Conservation (phyloP, 371 early-diverging fungal species). For the Umbelopsis sp. region DNA sequence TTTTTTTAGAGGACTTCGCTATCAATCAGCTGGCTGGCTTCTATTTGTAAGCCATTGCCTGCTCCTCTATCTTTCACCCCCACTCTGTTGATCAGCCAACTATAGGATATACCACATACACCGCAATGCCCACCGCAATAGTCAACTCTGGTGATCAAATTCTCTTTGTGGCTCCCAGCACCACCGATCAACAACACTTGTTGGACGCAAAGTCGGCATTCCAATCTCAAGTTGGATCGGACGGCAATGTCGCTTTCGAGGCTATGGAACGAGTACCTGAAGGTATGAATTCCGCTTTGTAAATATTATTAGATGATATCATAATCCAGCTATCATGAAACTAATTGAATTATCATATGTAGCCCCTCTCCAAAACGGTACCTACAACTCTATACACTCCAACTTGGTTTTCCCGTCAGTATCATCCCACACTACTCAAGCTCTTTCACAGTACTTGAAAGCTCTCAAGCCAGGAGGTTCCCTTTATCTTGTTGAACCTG, state of each 20-base stretch:
- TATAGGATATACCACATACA: neutral
- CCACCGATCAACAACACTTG: conserved; percentile 37
- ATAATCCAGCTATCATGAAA: neutral
- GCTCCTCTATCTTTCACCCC: neutral
- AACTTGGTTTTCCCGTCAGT: conserved; percentile 42
- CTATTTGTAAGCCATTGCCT: conserved; percentile 10
- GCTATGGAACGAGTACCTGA: conserved; percentile 49
- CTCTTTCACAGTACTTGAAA: conserved; percentile 45
- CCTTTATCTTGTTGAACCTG: conserved; percentile 40
- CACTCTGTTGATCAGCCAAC: conserved; percentile 1
- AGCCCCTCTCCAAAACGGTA: conserved; percentile 45
- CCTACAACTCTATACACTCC: conserved; percentile 40
- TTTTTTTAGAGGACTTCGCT: neutral
- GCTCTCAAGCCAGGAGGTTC: conserved; percentile 40
- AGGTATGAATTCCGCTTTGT: conserved; percentile 25
- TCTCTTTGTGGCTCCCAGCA: conserved; percentile 43
- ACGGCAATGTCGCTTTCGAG: conserved; percentile 58
- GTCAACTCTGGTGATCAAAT: conserved; percentile 31
- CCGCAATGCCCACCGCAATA: conserved; percentile 8
- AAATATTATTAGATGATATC: neutral
- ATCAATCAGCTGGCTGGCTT: too few relatives aligned
- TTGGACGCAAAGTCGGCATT: conserved; percentile 30
- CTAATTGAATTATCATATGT: neutral
- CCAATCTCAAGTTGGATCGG: conserved; percentile 49
- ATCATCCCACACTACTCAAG: conserved; percentile 39